phyloP scores from a whole-genome alignment of 2,329 filamentous ascomycete species.

The Colletotrichum navitas region DNA sequence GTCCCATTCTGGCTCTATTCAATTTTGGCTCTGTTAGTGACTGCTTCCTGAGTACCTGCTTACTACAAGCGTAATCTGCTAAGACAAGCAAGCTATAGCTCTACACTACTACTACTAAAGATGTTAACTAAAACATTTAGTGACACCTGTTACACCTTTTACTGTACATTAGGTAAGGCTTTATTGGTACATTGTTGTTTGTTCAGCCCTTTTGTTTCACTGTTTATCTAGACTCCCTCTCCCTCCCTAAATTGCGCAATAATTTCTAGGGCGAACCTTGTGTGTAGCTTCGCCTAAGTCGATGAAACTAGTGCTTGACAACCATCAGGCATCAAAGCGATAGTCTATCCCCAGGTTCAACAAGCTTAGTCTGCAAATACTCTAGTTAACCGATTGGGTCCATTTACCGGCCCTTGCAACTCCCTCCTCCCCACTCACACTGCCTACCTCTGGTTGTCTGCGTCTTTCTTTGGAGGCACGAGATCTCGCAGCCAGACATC shows the following conservation, averaged over 20 bases:
- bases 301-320: neutral
- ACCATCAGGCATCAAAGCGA: neutral
- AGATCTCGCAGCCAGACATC: conserved; percentile 14
- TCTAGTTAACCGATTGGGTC: neutral
- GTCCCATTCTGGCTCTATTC: too few relatives aligned
- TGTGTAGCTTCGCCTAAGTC: neutral
- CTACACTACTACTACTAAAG: too few relatives aligned
- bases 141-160: too few relatives aligned
- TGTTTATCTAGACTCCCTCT: too few relatives aligned
- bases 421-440: neutral
- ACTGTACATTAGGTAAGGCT: neutral
- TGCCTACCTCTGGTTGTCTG: too few relatives aligned
- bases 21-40: too few relatives aligned
- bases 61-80: too few relatives aligned
- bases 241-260: neutral
- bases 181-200: neutral
- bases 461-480: neutral
- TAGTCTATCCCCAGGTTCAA: neutral
- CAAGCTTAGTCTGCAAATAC: neutral
- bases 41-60: too few relatives aligned
- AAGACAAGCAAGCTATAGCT: too few relatives aligned
- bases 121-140: too few relatives aligned
- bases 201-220: neutral
- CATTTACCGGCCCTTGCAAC: too few relatives aligned
- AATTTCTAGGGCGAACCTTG: neutral